These are phyloP conservation scores for Tylopilus sp. DNA, from an alignment of 1,284 basidiomycete species.

Conservation along the genomic window DNA sequence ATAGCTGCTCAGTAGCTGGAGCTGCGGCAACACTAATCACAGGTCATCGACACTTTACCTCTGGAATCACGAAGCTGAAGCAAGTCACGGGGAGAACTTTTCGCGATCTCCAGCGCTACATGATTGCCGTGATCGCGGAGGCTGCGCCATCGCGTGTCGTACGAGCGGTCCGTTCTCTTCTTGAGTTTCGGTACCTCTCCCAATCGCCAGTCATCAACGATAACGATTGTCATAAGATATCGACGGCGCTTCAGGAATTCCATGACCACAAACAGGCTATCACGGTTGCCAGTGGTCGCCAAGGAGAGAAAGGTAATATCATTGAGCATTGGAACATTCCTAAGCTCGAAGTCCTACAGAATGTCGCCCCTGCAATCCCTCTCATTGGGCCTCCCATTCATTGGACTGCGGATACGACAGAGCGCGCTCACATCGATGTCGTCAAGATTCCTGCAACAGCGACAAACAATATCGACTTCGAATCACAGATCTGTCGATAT, in stretches of 20 bases:
- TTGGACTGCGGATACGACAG: slow-evolving; percentile 29
- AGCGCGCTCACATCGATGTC: slow-evolving; percentile 39
- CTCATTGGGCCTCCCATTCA: slow-evolving; percentile 39
- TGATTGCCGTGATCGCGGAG: not conserved
- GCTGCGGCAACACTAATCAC: not conserved
- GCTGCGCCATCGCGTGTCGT: not conserved
- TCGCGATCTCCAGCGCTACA: not conserved
- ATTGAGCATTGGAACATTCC: slow-evolving; percentile 15
- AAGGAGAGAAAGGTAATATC: not conserved
- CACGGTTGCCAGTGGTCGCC: not conserved
- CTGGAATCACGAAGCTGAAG: slow-evolving; percentile 2
- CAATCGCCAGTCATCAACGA: no score
- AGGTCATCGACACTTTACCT: not conserved
- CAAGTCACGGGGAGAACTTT: not conserved
- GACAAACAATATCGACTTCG: no score
- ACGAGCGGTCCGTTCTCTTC: slow-evolving; percentile 1
- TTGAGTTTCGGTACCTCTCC: no score
- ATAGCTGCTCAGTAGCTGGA: no score
- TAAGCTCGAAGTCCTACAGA: slow-evolving; percentile 48
- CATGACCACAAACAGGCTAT: slow-evolving; percentile 13
- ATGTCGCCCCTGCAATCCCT: slow-evolving; percentile 38
- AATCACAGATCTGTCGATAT: slow-evolving; percentile 46
- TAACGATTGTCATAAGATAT: no score
- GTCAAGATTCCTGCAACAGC: slow-evolving; percentile 40
- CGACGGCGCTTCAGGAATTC: no score